Evolutionary conservation across 768 basidiomycete species (phyloP), one percentile per base, ranked within the genome.

Genomic region (Boletus rex-veris): DNA sequence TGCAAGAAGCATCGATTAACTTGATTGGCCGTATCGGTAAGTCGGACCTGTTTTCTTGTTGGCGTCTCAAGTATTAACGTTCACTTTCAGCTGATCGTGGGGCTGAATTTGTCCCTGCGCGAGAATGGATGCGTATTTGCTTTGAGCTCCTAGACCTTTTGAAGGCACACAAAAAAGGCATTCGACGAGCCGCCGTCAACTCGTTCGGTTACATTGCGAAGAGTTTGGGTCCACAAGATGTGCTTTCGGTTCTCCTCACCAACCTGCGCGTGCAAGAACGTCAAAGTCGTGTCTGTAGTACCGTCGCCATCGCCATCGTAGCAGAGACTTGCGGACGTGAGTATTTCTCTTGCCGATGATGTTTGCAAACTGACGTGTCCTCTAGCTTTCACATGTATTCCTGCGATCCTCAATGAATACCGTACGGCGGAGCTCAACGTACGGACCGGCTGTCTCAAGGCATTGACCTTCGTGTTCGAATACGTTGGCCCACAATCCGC

Each of bases 81-180:
- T 36, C 45, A 18, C 30, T 26, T 21, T 36, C 50, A 80, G 96
- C 97, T 53, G 97, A 99, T 84, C 93, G 97, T 72, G 97, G 97
- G 51, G 96, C 97, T 19, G 97, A 98, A 73, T 98, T 92, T 57
- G 96, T 99, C 0, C 95, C 97, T 15, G 96, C 97, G 10, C 85
- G 97, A 64, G 97, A 99, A 73, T 98, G 96, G 97, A 99, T 99
- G 97, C 88, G 97, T 67, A 98, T 99, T 67, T 98, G 97, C 70
- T 98, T 99, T 73, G 97, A 99, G 68, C 75, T 99, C 33, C 82
- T 99, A 46, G 97, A 98, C 66, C 79, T 99, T 24, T 81, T 98
- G 64, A 98, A 98, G 71, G 97, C 97, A 9, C 97, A 99, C 77
- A 99, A 99, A 77, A 98, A 98, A 73, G 96, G 90, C 40, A 99